Evolutionary conservation across 352 stramenopile genomes (phyloP).

Genomic region (Pythium inflatum): DNA sequence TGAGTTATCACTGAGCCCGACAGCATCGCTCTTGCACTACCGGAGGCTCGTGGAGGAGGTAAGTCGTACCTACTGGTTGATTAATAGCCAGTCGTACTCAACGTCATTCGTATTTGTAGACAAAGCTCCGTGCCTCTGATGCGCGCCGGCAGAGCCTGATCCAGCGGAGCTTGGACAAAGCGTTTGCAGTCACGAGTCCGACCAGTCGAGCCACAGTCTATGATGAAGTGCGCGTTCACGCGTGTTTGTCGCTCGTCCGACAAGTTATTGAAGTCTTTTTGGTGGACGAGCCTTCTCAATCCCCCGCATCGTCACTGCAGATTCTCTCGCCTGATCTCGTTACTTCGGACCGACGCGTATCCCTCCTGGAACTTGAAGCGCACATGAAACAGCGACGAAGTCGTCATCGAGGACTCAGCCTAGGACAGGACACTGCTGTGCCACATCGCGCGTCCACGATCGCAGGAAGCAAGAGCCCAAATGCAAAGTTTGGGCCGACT

Average conservation of each 20-base stretch:
- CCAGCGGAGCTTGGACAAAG: conserved; percentile 28
- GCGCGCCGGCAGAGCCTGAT: conserved; percentile 26
- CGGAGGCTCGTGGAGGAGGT: conserved; percentile 52
- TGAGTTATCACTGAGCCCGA: conserved; percentile 38
- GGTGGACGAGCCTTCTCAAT: conserved; percentile 32
- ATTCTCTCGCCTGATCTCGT: conserved; percentile 61
- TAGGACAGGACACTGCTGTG: conserved; percentile 11
- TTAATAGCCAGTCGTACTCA: too few species aligned
- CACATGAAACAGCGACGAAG: conserved; percentile 52
- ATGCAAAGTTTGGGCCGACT: conserved; percentile 21
- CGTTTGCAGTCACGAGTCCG: conserved; percentile 5
- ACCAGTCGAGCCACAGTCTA: conserved; percentile 24
- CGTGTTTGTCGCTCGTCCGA: conserved; percentile 52
- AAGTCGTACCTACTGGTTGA: too few species aligned
- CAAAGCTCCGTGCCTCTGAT: conserved; percentile 13
- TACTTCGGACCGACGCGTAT: conserved; percentile 42
- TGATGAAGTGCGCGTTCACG: conserved; percentile 62
- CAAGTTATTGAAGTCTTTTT: conserved; percentile 71
- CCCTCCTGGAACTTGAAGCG: conserved; percentile 59
- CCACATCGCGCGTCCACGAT: conserved; percentile 11
- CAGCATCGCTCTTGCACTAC: conserved; percentile 53
- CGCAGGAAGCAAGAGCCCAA: conserved; percentile 34
- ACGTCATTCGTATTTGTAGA: too few species aligned
- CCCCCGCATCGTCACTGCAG: conserved; percentile 15
- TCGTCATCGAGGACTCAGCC: conserved; percentile 43